Evolutionary conservation across 768 basidiomycete species (phyloP).

Genomic region (Neoboletus magnificus): DNA sequence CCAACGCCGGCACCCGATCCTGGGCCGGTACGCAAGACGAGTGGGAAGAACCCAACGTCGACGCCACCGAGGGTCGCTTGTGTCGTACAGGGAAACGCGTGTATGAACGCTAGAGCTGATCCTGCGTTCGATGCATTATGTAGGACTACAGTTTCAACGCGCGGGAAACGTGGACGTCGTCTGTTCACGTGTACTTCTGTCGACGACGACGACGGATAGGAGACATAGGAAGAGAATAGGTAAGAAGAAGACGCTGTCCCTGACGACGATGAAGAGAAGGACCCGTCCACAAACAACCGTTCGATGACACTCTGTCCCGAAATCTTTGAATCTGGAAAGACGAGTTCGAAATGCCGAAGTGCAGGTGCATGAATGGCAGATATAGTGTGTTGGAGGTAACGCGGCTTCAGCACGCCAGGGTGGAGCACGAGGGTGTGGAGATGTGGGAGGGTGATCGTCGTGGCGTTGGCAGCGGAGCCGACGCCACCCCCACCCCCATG

Average conservation of each 20-base stretch:
- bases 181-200: not conserved
- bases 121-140: slow-evolving; percentile 25
- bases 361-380: slow-evolving; percentile 27
- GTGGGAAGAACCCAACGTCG: slow-evolving; percentile 25
- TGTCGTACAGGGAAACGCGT: slow-evolving; percentile 23
- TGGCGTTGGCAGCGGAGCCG: not conserved
- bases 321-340: slow-evolving; percentile 30
- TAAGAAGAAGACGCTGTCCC: not conserved
- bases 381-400: slow-evolving; percentile 30
- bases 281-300: slow-evolving; percentile 20
- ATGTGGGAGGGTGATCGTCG: slow-evolving; percentile 20
- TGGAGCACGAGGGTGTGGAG: slow-evolving; percentile 31
- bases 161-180: slow-evolving; percentile 25
- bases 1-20: not conserved
- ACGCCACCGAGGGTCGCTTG: slow-evolving; percentile 24
- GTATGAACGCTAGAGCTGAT: slow-evolving; percentile 24
- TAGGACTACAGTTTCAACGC: slow-evolving; percentile 26
- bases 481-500: not conserved
- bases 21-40: slow-evolving; percentile 10
- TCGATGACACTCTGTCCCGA: slow-evolving; percentile 27
- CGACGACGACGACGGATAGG: slow-evolving; percentile 1
- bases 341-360: slow-evolving; percentile 31
- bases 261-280: not conserved
- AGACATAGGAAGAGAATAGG: not conserved
- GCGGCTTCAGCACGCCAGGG: slow-evolving; percentile 30